A percentile compares a stretch with the other conserved stretches of the same genome.
phyloP scores from a whole-genome alignment of 306 rosid genomes.

The Prinsepia uniflora region DNA sequence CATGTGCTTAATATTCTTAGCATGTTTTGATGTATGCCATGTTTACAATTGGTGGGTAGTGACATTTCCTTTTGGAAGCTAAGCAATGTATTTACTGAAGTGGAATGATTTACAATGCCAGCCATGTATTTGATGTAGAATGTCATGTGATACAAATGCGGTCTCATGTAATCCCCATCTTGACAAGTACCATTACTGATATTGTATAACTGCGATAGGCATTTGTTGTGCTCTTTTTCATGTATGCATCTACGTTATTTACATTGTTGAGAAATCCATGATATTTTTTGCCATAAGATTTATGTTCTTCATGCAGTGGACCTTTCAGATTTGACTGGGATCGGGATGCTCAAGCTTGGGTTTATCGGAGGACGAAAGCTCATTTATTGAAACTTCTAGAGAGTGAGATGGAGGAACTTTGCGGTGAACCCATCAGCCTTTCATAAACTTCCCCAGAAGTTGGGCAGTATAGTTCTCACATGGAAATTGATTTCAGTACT shows the following conservation, averaged over 20 bases:
- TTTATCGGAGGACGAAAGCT: slow-evolving; percentile 73
- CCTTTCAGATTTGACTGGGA: slow-evolving; percentile 93
- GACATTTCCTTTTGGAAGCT: background rate
- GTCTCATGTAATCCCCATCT: background rate
- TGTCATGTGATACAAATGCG: background rate
- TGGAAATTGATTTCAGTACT: background rate
- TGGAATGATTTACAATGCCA: background rate
- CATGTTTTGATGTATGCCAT: background rate
- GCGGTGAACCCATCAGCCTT: slow-evolving; percentile 64
- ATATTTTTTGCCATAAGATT: slow-evolving; percentile 3
- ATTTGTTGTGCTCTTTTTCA: background rate
- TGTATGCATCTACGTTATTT: background rate
- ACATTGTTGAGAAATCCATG: background rate
- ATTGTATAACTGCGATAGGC: background rate
- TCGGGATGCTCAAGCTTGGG: slow-evolving; percentile 56
- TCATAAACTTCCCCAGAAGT: slow-evolving; percentile 31
- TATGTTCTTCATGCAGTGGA: slow-evolving; percentile 54
- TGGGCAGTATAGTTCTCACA: background rate
- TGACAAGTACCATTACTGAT: background rate
- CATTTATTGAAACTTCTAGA: slow-evolving; percentile 49
- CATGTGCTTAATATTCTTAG: background rate
- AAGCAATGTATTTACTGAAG: background rate
- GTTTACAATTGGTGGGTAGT: background rate
- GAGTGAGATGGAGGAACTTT: slow-evolving; percentile 58
- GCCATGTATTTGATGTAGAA: background rate